Base-by-base conservation (phyloP, 2,329 filamentous ascomycete species). In the Ophiostoma pallidulum region DNA sequence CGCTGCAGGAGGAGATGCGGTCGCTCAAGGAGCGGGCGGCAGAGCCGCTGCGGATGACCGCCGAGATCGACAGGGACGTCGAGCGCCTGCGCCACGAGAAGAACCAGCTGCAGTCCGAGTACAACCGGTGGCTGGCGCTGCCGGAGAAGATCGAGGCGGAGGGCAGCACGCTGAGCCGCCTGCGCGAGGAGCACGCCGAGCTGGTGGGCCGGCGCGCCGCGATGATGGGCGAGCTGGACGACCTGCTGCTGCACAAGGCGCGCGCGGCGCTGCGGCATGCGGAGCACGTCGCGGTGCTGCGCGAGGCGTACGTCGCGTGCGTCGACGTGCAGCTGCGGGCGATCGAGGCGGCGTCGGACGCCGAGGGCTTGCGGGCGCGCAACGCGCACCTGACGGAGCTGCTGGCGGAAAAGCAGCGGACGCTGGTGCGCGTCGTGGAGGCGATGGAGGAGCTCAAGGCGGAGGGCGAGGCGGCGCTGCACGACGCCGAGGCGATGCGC, bases 321-420 rank as follows among this genome's bases (percentile, higher is more conserved):
- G 64, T 90, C 14, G 80, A 90, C 57, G 79, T 77, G 2, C 76
- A 86, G 55, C 72, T 96, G 38, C 73, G 80, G 51, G 67, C 77
- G 1, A 75, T 94, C 26, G 92, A 98, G 68, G 90, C 88, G 1
- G 64, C 72, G n/a, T 96, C 89, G 0, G 92, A 98, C 58, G 64
- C 84, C 3, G 72, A 78, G 38, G 76, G 77, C 6, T 70, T 96
- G n/a, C 76, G 78, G 56, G 68, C 69, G 14, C 80, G 81, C 49
- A 87, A 88, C 56, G 57, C 63, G 8, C 70, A 77, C 41, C 77
- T 88, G 49, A 70, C 73, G 47, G 59, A 69, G 36, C 63, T 66
- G 37, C 67, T 84, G 4, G 69, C 75, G 19, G 60, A 65, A 9
- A 72, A 69, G 55, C 66, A 66, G 51, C 53, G 57, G 7, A 66